Base-by-base conservation (phyloP, 768 basidiomycete genomes). In the Lactarius evosmus region DNA sequence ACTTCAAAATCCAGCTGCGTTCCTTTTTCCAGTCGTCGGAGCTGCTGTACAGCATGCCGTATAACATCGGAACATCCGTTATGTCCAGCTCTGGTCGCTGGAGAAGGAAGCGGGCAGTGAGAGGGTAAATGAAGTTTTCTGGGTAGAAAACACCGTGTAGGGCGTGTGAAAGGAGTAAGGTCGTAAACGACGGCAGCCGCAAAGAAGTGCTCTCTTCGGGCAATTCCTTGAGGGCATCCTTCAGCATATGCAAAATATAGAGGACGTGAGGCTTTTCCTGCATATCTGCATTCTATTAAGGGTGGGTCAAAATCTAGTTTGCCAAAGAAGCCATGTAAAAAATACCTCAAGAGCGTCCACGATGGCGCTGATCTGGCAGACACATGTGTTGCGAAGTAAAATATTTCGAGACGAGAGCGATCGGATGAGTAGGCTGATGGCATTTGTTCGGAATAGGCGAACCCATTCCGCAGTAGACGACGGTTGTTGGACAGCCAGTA, bases 11-110 rank as follows among this genome's bases (percentile, higher is more conserved):
- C 95, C 95, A 98, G 1, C 80, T 80, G n/a, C 93, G 80, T 70
- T 96, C 93, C 74, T 86, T 89, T 75, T 85, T 89, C 89, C 91
- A 94, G 16, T 88, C 87, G 44, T 91, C 88, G 4, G 79, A 76
- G 25, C 80, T 82, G 69, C 89, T 92, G 72, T 93, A 97, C 4
- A 98, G 78, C 85, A 96, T 88, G 12, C 79, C 79, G 70, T 92
- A 98, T 5, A 99, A 75, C 86, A 98, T 86, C 0, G 96, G 96
- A 0, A 98, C 91, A 70, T 98, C 95, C 1, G 76, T 78, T 1
- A 77, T 76, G 70, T 98, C 95, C 7, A 98, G 76, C 60, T 85
- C 82, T 0, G 93, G 88, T 1, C 96, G 85, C 74, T 97, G 95
- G 0, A 98, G 82, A 6, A 98, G 82, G 80, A 97, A 98, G 5